Evolutionary conservation across 108 stramenopile species (phyloP).

Genomic region (Nitzschia palea): DNA sequence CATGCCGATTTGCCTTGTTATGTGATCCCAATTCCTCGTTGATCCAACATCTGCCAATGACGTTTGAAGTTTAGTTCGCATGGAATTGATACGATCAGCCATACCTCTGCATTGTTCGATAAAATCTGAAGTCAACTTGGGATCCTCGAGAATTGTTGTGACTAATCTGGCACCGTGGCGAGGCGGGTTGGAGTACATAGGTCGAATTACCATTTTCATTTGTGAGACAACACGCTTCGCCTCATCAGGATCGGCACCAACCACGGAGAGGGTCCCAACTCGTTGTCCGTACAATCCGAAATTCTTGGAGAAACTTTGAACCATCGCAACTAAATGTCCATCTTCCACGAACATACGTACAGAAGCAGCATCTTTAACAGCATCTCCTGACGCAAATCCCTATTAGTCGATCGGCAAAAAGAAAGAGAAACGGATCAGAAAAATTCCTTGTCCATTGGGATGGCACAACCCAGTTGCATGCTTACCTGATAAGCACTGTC

Average conservation of each 20-base stretch:
- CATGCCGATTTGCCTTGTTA: conserved; percentile 96
- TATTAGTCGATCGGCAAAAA: too few relatives aligned
- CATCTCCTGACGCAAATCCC: conserved; percentile 97
- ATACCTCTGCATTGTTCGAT: conserved; percentile 93
- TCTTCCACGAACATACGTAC: conserved; percentile 96
- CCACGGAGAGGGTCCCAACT: conserved; percentile 92
- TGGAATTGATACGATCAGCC: conserved; percentile 94
- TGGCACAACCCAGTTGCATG: too few relatives aligned
- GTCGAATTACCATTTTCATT: conserved; percentile 95
- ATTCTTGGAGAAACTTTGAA: conserved; percentile 99
- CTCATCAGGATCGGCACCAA: conserved; percentile 86
- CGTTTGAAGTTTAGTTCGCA: conserved; percentile 77
- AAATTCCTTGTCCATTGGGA: too few relatives aligned
- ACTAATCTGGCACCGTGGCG: conserved; percentile 96
- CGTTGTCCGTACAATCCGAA: conserved; percentile 99
- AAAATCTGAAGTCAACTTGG: conserved; percentile 80
- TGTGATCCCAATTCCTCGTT: conserved; percentile 91
- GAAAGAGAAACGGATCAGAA: too few relatives aligned
- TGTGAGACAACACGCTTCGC: conserved; percentile 91
- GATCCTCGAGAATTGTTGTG: conserved; percentile 82
- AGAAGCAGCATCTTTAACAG: conserved; percentile 90
- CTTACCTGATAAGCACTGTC: conserved; percentile 80
- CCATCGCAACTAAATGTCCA: conserved; percentile 91
- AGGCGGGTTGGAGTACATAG: conserved; percentile 99
- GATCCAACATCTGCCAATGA: conserved; percentile 84